A percentile compares a stretch with the other conserved stretches of the same genome.
These are phyloP conservation scores for Xanthoceras sorbifolium DNA, from an alignment of 345 rosid genomes.

Conservation along the genomic window DNA sequence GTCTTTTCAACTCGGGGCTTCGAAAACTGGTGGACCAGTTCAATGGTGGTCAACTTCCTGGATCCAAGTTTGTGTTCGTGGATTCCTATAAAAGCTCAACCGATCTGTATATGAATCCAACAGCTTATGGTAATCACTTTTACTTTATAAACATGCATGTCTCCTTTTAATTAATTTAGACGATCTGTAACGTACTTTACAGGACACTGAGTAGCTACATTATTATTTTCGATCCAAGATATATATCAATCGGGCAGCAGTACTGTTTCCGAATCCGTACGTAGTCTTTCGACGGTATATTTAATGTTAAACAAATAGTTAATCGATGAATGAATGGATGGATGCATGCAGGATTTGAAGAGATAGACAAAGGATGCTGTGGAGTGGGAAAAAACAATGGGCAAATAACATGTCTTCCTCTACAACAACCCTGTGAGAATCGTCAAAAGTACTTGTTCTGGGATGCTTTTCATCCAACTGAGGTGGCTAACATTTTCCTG, in stretches of 20 bases:
- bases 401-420: conserved; percentile 85
- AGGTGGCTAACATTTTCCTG: conserved; percentile 54
- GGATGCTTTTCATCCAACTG: conserved; percentile 97
- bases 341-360: conserved; percentile 62
- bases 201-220: too few relatives aligned
- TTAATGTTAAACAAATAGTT: too few relatives aligned
- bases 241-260: too few relatives aligned
- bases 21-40: conserved; percentile 53
- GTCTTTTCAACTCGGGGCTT: conserved; percentile 67
- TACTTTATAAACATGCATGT: neutral
- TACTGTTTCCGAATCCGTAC: too few relatives aligned
- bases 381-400: conserved; percentile 96
- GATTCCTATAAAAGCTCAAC: conserved; percentile 65
- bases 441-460: conserved; percentile 76
- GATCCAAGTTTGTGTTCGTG: conserved; percentile 72
- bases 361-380: conserved; percentile 84
- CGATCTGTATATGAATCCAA: conserved; percentile 51
- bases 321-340: too few relatives aligned
- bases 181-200: too few relatives aligned
- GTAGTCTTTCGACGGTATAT: too few relatives aligned
- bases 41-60: conserved; percentile 64
- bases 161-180: too few relatives aligned
- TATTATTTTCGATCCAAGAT: too few relatives aligned
- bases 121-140: conserved; percentile 41
- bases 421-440: conserved; percentile 63